Evolutionary conservation across 495 filamentous ascomycete genomes (phyloP).

Genomic region (Xylaria castorea): DNA sequence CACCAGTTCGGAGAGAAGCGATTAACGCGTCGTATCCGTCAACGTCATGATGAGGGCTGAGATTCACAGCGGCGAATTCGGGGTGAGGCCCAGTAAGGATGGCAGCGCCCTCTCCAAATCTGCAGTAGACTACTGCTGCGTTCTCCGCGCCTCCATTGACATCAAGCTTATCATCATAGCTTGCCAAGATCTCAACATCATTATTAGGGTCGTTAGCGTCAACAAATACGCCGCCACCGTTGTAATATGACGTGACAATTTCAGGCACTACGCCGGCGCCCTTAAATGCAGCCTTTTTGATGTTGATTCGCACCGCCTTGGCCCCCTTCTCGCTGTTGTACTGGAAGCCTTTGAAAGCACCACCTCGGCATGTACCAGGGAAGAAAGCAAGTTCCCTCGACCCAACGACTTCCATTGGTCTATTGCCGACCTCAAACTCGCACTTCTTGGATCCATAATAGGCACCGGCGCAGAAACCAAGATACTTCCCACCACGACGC

Average conservation of each 20-base stretch:
- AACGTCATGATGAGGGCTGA: conserved; percentile 66
- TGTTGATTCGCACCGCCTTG: conserved; percentile 70
- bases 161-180: conserved; percentile 75
- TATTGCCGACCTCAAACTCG: conserved; percentile 90
- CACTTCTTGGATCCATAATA: conserved; percentile 85
- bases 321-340: conserved; percentile 91
- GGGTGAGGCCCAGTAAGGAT: conserved; percentile 91
- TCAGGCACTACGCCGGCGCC: conserved; percentile 60
- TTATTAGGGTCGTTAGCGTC: conserved; percentile 68
- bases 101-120: conserved; percentile 81
- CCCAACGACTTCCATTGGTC: conserved; percentile 83
- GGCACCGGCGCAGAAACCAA: conserved; percentile 93
- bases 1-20: conserved; percentile 71
- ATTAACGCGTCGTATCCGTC: conserved; percentile 73
- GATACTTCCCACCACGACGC: conserved; percentile 80
- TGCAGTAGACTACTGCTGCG: conserved; percentile 87
- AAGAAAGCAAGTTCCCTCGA: conserved; percentile 87
- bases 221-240: conserved; percentile 95
- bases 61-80: conserved; percentile 88
- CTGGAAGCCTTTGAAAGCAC: conserved; percentile 88
- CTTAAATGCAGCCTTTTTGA: conserved; percentile 67
- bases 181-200: conserved; percentile 82
- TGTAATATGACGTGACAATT: conserved; percentile 82
- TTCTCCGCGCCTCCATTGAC: conserved; percentile 73
- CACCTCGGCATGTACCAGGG: conserved; percentile 82